phyloP scores from a whole-genome alignment of 768 basidiomycete species.

The Auricularia cornea region DNA sequence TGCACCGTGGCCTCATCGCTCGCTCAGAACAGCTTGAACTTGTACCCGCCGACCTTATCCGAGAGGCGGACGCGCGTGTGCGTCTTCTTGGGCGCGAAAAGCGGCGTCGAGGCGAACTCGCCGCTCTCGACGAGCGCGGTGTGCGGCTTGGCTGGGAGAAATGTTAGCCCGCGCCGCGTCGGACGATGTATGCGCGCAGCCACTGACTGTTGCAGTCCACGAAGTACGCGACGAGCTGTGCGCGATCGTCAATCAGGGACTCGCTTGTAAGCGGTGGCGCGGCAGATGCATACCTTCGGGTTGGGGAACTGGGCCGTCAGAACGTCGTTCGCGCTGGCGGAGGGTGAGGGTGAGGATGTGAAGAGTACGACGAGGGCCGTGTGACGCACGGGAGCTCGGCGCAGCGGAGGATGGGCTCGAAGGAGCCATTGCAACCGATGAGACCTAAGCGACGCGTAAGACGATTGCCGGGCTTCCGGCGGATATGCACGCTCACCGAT shows the following conservation, averaged over 20 bases:
- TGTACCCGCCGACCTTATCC: neutral
- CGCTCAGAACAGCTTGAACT: neutral
- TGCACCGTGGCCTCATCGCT: neutral
- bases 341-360: neutral
- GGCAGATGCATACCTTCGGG: neutral
- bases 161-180: neutral
- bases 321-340: neutral
- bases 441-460: neutral
- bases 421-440: neutral
- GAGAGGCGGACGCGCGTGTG: neutral
- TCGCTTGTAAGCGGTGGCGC: neutral
- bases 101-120: neutral
- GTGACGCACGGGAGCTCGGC: neutral
- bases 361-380: neutral
- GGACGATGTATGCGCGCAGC: too few relatives aligned
- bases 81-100: neutral
- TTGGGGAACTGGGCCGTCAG: neutral
- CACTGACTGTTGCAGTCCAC: neutral
- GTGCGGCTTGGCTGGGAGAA: neutral
- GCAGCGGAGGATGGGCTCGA: neutral
- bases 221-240: neutral
- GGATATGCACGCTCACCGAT: neutral
- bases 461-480: neutral
- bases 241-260: neutral
- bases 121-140: neutral